Evolutionary conservation across 2,329 filamentous ascomycete genomes (phyloP).

Genomic region (Colletotrichum spaethianum): DNA sequence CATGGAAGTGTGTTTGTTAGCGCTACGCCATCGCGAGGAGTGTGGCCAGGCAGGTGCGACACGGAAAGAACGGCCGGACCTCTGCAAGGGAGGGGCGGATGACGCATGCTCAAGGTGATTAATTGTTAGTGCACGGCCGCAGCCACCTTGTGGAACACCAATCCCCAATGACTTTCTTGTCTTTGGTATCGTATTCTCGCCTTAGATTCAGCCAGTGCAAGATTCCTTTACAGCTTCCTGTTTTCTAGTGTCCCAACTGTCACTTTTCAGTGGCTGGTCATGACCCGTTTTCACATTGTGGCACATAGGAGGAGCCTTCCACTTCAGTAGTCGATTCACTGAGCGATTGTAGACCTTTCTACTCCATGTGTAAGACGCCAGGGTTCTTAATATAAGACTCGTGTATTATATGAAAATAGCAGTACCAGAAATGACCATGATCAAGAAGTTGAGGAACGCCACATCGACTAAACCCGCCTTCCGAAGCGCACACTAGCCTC

Average conservation of each 20-base stretch:
- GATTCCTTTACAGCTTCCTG: no score
- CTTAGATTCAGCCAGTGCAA: background rate
- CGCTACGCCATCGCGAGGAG: constrained; percentile 3
- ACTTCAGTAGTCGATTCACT: background rate
- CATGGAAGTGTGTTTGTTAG: constrained; percentile 4
- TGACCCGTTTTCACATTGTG: background rate
- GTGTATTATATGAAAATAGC: background rate
- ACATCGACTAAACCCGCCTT: background rate
- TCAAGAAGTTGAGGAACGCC: background rate
- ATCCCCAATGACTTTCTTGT: background rate
- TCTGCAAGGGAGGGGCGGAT: constrained; percentile 25
- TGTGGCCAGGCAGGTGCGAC: constrained; percentile 22
- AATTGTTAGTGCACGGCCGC: constrained; percentile 30
- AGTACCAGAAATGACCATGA: background rate
- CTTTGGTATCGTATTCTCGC: background rate
- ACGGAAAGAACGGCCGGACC: constrained; percentile 31
- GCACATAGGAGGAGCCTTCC: background rate
- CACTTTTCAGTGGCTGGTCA: no score
- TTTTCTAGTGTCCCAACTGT: no score
- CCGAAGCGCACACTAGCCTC: background rate
- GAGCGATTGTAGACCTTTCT: background rate
- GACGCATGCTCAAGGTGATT: constrained; percentile 29
- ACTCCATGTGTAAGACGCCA: background rate
- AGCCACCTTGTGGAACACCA: constrained; percentile 1
- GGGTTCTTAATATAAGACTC: background rate